phyloP scores from a whole-genome alignment of 306 rosid genomes.

The Cucumis hystrix region DNA sequence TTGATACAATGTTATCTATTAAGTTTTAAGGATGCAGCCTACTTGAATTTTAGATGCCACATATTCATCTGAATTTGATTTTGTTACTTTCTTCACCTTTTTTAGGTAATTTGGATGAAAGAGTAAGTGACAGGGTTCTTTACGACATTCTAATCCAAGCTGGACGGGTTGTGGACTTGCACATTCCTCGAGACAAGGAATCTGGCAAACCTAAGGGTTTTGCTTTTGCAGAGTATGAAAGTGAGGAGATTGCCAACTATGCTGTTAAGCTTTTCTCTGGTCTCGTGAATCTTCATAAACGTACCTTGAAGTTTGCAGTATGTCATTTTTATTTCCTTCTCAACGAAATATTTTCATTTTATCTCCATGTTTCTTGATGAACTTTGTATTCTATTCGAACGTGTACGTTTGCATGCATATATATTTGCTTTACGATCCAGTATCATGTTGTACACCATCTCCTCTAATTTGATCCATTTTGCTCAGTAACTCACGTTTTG shows the following conservation, averaged over 20 bases:
- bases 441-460: not conserved
- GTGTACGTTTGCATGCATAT: too few relatives aligned
- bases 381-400: not conserved
- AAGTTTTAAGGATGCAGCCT: too few relatives aligned
- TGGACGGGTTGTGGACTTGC: slow-evolving; percentile 66
- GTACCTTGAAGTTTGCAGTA: slow-evolving; percentile 86
- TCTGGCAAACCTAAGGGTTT: slow-evolving; percentile 59
- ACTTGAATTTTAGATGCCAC: too few relatives aligned
- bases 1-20: too few relatives aligned
- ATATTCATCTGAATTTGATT: not conserved
- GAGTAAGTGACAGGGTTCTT: slow-evolving; percentile 72
- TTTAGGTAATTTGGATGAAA: slow-evolving; percentile 85
- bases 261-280: slow-evolving; percentile 91
- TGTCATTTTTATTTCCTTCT: slow-evolving; percentile 6
- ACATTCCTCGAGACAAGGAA: slow-evolving; percentile 85
- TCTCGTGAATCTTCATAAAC: slow-evolving; percentile 63
- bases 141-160: slow-evolving; percentile 85
- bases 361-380: not conserved
- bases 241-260: slow-evolving; percentile 69
- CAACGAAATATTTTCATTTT: not conserved
- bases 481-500: not conserved
- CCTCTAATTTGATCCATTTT: not conserved
- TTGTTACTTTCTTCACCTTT: not conserved
- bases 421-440: too few relatives aligned
- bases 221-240: slow-evolving; percentile 89